Evolutionary conservation across 495 filamentous ascomycete species (phyloP).

Genomic region (Talaromyces stipitatus): DNA sequence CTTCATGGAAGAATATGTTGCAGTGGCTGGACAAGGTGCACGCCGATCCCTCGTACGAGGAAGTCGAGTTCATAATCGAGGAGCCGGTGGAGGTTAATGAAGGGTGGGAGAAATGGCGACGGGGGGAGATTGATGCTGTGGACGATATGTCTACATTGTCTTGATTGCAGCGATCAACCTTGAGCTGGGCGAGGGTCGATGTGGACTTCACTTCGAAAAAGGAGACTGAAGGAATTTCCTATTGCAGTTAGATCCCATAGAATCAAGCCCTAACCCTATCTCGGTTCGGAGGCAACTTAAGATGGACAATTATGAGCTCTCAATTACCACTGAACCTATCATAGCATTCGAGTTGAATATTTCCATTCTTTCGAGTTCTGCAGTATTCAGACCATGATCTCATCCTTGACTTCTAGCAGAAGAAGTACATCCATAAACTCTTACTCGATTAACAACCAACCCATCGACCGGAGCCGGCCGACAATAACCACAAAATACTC

Average conservation of each 20-base stretch:
- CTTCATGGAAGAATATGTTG: constrained; percentile 29
- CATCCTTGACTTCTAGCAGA: not conserved
- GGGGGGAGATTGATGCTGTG: not conserved
- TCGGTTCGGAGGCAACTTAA: not conserved
- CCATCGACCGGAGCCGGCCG: constrained; percentile 1
- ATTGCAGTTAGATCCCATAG: not conserved
- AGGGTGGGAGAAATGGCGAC: not conserved
- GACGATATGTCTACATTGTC: constrained; percentile 1
- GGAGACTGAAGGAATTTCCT: too few relatives aligned
- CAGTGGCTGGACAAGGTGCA: constrained; percentile 31
- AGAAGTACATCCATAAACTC: not conserved
- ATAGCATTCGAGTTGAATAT: too few relatives aligned
- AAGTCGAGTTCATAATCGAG: constrained; percentile 9
- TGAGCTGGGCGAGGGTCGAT: not conserved
- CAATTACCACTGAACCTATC: too few relatives aligned
- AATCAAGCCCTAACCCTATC: not conserved
- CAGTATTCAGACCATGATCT: not conserved
- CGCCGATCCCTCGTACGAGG: constrained; percentile 22
- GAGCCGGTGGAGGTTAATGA: constrained; percentile 3
- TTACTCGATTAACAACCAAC: not conserved
- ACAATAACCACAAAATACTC: not conserved
- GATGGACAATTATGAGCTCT: too few relatives aligned
- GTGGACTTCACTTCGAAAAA: too few relatives aligned
- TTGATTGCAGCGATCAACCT: not conserved
- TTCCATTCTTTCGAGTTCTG: not conserved